Conservation (phyloP, 257 asterid species). For the Rhazya stricta region DNA sequence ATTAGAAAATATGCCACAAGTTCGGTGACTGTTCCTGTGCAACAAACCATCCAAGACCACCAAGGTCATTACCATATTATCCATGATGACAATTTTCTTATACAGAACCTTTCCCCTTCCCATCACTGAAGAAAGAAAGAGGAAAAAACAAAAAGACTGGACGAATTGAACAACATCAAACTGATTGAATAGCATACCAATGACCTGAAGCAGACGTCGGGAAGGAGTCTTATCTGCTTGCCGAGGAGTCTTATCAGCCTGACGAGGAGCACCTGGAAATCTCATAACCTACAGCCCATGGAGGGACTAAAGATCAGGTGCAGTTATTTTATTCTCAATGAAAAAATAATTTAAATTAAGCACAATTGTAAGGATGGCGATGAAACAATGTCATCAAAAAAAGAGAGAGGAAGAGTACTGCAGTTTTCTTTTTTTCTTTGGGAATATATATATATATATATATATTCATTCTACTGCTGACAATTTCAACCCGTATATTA, state of each 20-base stretch:
- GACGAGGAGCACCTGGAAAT: slow-evolving; percentile 63
- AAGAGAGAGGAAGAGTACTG: not conserved
- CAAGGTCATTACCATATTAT: not conserved
- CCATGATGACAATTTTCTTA: not conserved
- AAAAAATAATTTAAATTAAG: not conserved
- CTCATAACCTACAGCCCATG: slow-evolving; percentile 47
- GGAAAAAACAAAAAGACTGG: not conserved
- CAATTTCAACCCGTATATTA: not conserved
- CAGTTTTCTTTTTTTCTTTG: not conserved
- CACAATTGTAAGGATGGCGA: not conserved
- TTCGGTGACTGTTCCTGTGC: not conserved
- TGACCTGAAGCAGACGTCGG: slow-evolving; percentile 80
- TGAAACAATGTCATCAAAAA: not conserved
- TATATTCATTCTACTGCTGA: not conserved
- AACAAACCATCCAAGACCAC: not conserved
- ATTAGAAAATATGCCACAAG: not conserved
- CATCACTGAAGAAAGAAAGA: not conserved
- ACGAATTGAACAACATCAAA: not conserved
- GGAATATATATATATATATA: no score
- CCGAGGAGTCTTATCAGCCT: slow-evolving; percentile 61
- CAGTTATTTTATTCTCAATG: not conserved
- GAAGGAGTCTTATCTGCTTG: slow-evolving; percentile 69
- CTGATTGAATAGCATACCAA: slow-evolving; percentile 48
- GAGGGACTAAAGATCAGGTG: slow-evolving; percentile 21
- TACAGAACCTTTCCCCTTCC: slow-evolving; percentile 7